These are phyloP conservation scores for Hypoxylon cercidicola DNA, from an alignment of 495 filamentous ascomycete genomes.

Conservation along the genomic window DNA sequence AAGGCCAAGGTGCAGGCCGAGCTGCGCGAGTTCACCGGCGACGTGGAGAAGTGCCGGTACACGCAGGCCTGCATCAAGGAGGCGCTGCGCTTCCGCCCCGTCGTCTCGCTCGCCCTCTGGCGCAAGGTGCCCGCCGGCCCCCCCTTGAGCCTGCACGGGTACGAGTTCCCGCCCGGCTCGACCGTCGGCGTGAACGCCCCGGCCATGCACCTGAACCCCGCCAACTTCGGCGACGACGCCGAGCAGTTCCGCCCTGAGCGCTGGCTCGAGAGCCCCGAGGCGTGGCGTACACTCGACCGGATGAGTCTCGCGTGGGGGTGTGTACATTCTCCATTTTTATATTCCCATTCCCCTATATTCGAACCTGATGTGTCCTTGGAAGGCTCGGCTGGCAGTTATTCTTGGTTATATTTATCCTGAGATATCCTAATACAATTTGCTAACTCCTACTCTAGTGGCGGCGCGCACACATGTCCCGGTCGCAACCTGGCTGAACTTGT, in stretches of 20 bases:
- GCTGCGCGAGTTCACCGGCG: slow-evolving; percentile 11
- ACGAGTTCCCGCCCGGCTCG: slow-evolving; percentile 62
- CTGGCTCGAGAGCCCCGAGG: slow-evolving; percentile 59
- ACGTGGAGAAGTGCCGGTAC: slow-evolving; percentile 49
- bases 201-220: slow-evolving; percentile 64
- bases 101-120: slow-evolving; percentile 66
- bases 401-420: too few species aligned
- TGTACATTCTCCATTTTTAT: too few species aligned
- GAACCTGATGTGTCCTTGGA: too few species aligned
- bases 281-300: slow-evolving; percentile 51
- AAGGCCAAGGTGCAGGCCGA: slow-evolving; percentile 42
- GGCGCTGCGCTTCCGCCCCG: slow-evolving; percentile 68
- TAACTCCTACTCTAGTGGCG: slow-evolving; percentile 56
- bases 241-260: slow-evolving; percentile 64
- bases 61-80: slow-evolving; percentile 72
- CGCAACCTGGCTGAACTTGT: slow-evolving; percentile 72
- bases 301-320: slow-evolving; percentile 59
- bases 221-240: slow-evolving; percentile 65
- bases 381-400: too few species aligned
- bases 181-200: slow-evolving; percentile 70
- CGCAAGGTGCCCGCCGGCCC: slow-evolving; percentile 61
- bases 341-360: too few species aligned
- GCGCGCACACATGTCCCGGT: slow-evolving; percentile 74
- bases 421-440: too few species aligned
- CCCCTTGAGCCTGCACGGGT: slow-evolving; percentile 60